phyloP scores from a whole-genome alignment of 1,284 basidiomycete genomes.

The Butyriboletus appendiculatus region DNA sequence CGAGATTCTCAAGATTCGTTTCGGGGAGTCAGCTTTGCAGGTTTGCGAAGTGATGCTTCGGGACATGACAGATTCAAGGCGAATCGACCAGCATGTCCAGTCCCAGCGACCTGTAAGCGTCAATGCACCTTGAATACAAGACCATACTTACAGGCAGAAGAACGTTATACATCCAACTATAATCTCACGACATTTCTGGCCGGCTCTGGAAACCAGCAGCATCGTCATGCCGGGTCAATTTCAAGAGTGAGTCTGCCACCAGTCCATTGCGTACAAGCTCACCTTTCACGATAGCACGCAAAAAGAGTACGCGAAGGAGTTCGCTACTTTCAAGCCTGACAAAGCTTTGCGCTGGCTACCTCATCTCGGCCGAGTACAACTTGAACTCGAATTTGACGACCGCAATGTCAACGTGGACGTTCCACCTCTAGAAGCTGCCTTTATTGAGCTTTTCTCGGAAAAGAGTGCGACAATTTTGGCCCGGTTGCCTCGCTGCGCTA shows the following conservation, averaged over 20 bases:
- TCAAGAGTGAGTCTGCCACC: conserved; percentile 52
- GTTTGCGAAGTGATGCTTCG: conserved; percentile 96
- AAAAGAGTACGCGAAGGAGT: conserved; percentile 75
- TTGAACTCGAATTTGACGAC: conserved; percentile 82
- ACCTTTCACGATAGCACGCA: conserved; percentile 55
- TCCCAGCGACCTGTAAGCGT: conserved; percentile 61
- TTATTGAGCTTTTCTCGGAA: conserved; percentile 83
- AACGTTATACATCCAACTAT: conserved; percentile 78
- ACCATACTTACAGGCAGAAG: conserved; percentile 21
- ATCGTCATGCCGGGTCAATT: conserved; percentile 85
- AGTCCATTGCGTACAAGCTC: neutral
- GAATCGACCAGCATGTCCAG: conserved; percentile 84
- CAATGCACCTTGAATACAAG: neutral
- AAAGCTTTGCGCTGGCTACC: conserved; percentile 87
- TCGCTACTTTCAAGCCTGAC: conserved; percentile 83
- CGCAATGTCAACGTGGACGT: conserved; percentile 76
- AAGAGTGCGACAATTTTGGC: conserved; percentile 45
- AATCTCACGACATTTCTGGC: conserved; percentile 94
- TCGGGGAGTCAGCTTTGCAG: conserved; percentile 87
- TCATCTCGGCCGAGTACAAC: conserved; percentile 77
- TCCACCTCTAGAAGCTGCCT: conserved; percentile 84
- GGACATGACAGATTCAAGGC: conserved; percentile 91
- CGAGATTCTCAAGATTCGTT: conserved; percentile 91
- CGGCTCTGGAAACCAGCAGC: conserved; percentile 69
- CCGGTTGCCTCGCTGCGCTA: neutral